Percentiles rank a stretch among this genome's conserved stretches.
Conservation (phyloP, 2,329 filamentous ascomycete species). For the Cordyceps tenuipes region DNA sequence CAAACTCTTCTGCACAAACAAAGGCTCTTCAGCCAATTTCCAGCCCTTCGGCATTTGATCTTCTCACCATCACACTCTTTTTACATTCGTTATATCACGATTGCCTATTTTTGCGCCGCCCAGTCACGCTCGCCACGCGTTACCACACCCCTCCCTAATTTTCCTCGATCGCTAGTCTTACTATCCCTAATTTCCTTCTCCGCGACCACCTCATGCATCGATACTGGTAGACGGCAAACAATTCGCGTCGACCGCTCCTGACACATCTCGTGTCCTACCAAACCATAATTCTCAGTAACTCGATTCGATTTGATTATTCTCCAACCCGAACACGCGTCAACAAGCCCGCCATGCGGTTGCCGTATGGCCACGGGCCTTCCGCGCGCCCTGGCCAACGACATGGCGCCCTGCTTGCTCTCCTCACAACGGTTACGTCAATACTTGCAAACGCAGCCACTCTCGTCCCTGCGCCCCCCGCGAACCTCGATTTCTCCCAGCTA, state of each 20-base stretch:
- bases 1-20: conserved; percentile 1
- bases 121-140: not conserved
- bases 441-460: conserved; percentile 48
- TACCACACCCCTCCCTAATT: conserved; percentile 1
- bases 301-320: not conserved
- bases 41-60: conserved; percentile 9
- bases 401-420: conserved; percentile 26
- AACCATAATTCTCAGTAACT: not conserved
- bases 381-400: conserved; percentile 26
- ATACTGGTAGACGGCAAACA: not conserved
- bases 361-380: conserved; percentile 33
- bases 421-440: conserved; percentile 31
- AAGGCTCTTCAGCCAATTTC: conserved; percentile 2
- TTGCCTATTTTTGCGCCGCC: conserved; percentile 1
- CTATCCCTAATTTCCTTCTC: not conserved
- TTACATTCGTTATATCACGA: conserved; percentile 3
- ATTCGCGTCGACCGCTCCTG: not conserved
- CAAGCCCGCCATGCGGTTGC: conserved; percentile 38
- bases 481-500: conserved; percentile 69
- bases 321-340: not conserved
- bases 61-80: conserved; percentile 6
- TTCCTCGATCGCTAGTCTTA: not conserved
- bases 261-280: not conserved
- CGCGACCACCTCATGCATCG: conserved; percentile 5
- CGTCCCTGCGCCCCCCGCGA: conserved; percentile 53